Percentiles rank a stretch among this genome's conserved stretches.
Conservation (phyloP, 805 yeast genomes). For the Lipomyces anomalus region DNA sequence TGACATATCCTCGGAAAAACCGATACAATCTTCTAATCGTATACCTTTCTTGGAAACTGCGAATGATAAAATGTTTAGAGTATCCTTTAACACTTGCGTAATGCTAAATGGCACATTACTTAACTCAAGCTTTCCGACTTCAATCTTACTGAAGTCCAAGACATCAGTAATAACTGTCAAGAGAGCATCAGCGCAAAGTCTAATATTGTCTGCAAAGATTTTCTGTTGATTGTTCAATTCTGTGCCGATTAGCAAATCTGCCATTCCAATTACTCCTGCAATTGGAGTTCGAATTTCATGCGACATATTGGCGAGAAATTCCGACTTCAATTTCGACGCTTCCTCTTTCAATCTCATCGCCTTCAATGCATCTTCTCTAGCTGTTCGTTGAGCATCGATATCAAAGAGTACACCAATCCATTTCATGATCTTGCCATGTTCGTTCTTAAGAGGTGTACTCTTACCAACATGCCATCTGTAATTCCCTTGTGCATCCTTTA, state of each 20-base stretch:
- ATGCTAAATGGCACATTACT: conserved; percentile 43
- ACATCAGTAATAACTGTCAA: conserved; percentile 51
- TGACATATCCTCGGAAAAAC: conserved; percentile 30
- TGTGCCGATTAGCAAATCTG: conserved; percentile 47
- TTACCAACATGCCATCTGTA: conserved; percentile 25
- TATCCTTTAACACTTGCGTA: conserved; percentile 43
- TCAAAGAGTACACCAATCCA: conserved; percentile 25
- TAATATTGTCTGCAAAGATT: conserved; percentile 50
- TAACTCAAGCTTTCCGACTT: conserved; percentile 47
- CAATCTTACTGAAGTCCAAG: conserved; percentile 49
- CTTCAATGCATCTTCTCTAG: conserved; percentile 23
- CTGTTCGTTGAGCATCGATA: conserved; percentile 25
- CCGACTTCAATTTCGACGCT: conserved; percentile 38
- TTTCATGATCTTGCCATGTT: conserved; percentile 16
- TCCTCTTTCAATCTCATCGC: conserved; percentile 23
- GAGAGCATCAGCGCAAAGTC: conserved; percentile 47
- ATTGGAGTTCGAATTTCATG: conserved; percentile 55
- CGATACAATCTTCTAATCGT: conserved; percentile 43
- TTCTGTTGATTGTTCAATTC: conserved; percentile 40
- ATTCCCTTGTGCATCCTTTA: conserved; percentile 13
- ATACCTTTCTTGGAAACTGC: conserved; percentile 42
- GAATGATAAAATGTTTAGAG: conserved; percentile 43
- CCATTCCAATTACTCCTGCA: conserved; percentile 46
- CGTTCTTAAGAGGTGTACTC: conserved; percentile 16
- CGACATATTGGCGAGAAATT: conserved; percentile 51